Evolutionary conservation across 2,329 filamentous ascomycete genomes (phyloP).

Genomic region (Leptographium flavum): DNA sequence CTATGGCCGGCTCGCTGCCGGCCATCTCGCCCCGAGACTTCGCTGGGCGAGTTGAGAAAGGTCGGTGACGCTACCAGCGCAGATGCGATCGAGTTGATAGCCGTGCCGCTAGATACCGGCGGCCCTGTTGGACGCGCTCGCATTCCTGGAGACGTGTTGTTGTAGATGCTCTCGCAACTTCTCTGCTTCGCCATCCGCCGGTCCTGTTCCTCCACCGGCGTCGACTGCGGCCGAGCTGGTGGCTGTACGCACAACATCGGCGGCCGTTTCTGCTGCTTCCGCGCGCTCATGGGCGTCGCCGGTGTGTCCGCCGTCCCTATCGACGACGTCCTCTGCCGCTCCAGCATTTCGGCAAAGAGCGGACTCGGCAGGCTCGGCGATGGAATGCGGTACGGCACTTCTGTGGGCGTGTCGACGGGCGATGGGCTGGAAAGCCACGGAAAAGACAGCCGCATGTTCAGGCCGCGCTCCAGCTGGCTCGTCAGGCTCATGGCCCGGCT

Average conservation of each 20-base stretch:
- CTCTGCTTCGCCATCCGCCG: slow-evolving; percentile 13
- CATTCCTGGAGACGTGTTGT: background rate
- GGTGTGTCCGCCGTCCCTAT: slow-evolving; percentile 9
- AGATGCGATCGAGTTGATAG: too few species aligned
- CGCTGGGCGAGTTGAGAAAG: too few species aligned
- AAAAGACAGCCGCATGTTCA: slow-evolving; percentile 4
- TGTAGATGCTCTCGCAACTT: slow-evolving; percentile 18
- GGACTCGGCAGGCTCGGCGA: slow-evolving; percentile 15
- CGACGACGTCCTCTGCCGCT: slow-evolving; percentile 11
- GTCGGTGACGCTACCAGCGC: too few species aligned
- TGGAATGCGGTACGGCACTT: background rate
- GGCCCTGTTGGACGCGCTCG: too few species aligned
- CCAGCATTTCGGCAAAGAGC: slow-evolving; percentile 13
- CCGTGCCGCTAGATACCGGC: too few species aligned
- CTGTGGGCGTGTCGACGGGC: background rate
- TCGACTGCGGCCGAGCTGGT: too few species aligned
- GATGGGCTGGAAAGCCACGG: background rate
- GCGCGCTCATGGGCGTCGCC: slow-evolving; percentile 28
- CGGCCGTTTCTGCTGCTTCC: slow-evolving; percentile 21
- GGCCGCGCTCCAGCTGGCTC: slow-evolving; percentile 14
- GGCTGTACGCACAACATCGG: slow-evolving; percentile 19
- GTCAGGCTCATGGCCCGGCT: slow-evolving; percentile 19
- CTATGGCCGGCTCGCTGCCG: too few species aligned
- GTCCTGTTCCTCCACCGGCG: background rate
- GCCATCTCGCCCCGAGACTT: too few species aligned